Base-by-base conservation (phyloP, 176 grass and related monocot genomes). In the Eragrostis nindensis region DNA sequence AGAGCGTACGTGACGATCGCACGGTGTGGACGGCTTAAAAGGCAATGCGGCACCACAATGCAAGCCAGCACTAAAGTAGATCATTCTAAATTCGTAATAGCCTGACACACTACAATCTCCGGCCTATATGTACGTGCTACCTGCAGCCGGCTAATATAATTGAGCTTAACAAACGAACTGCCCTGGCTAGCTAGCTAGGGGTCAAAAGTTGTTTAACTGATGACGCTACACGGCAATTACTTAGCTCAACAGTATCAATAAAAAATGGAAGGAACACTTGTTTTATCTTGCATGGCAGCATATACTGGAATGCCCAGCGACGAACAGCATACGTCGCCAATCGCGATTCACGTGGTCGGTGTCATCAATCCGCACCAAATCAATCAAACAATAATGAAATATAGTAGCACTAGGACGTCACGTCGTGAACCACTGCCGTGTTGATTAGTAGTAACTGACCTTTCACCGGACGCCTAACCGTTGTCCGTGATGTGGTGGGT, bases 271-370 rank as follows among this genome's bases (percentile, higher is more conserved):
- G 7, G 77, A 70, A 70, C 12, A 44, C 11, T 17, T 53, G 3
- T 43, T 6, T 15, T 26, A 62, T 18, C 24, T 55, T 18, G 16
- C 45, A 6, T 21, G 6, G 1, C 5, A 22, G 1, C n/a, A 11
- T 11, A 24, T 21, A 19, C 19, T 45, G 14, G 7, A 73, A 38
- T 72, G 57, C 39, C 27, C 48, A 53, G n/a, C 6, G 61, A 38
- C 16, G 27, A 65, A 76, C 12, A 59, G 13, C 6, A 25, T 25
- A n/a, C 32, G 30, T 16, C 29, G 0, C 29, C 69, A 26, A 65
- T 65, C 70, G 52, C 44, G 69, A 65, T 73, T 66, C 80, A 83
- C 80, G 70, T 83, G 80, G 80, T 83, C 80, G 80, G 80, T 66
- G 80, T 6, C 11, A 45, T 11, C 59, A 6, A 29, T 44, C 26